Base-by-base conservation (phyloP, 768 basidiomycete genomes). In the Leccinum boreale region DNA sequence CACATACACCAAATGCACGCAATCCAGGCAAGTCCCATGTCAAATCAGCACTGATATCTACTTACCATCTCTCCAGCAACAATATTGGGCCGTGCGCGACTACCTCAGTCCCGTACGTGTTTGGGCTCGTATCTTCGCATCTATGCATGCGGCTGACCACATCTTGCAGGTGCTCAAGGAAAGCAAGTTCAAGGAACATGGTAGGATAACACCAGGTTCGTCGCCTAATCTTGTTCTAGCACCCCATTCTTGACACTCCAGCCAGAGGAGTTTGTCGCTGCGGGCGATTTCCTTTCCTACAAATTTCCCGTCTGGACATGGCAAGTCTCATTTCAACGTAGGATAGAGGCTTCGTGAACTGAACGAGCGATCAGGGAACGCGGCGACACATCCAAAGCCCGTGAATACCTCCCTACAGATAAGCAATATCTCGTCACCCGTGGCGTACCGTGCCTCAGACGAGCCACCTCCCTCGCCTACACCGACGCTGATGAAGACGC, bases 261-360 rank as follows among this genome's bases (percentile, higher is more conserved):
- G 52, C 15, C 70, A 91, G 96, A 99, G 85, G 97, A 98, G 74
- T 98, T 97, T 68, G 93, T 98, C 28, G 94, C 92, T 15, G 97
- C 97, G 8, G 97, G 97, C 54, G 97, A 99, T 73, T 98, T 98
- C 75, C 78, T 99, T 58, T 81, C 87, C 7, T 98, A 98, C 85
- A 99, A 99, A 79, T 99, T 99, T 75, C 92, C 93, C 11, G 94
- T 97, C 24, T 99, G 97, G 97, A 80, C 85, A 67, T 99, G 97
- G 97, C 92, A 57, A 65, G 89, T 21, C 2, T 7, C 28, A 44
- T 21, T 15, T 7, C 4, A 3, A 15, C n/a, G 15, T 61, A 36
- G 45, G 14, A 39, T 35, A 45, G 21, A 35, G 1, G 1, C 5
- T 49, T 9, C 28, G 52, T 50, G 23, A n/a, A 48, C 58, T 44